Evolutionary conservation across 805 yeast species (phyloP).

Genomic region (Tetrapisispora iriomotensis): DNA sequence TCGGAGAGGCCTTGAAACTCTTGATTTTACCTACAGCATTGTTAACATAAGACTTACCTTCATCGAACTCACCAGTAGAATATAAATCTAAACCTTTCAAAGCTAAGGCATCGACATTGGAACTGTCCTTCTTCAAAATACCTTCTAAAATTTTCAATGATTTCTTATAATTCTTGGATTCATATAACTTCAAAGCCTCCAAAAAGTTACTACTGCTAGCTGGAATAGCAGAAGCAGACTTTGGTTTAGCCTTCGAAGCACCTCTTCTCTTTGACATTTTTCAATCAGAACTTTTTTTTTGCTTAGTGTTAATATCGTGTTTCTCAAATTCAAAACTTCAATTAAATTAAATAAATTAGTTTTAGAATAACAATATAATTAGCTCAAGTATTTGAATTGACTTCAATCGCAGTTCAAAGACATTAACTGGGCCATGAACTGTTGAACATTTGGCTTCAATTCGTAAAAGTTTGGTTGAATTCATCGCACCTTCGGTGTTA

Average conservation of each 20-base stretch:
- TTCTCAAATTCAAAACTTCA: too few species aligned
- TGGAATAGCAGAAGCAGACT: slow-evolving; percentile 17
- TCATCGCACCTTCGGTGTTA: too few species aligned
- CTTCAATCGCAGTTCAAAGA: too few species aligned
- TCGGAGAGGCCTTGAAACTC: slow-evolving; percentile 39
- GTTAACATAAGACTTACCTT: slow-evolving; percentile 51
- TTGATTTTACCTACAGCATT: slow-evolving; percentile 54
- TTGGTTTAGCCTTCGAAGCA: slow-evolving; percentile 8
- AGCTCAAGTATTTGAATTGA: too few species aligned
- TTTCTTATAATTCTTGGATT: slow-evolving; percentile 77
- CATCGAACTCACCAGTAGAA: slow-evolving; percentile 48
- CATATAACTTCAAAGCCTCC: slow-evolving; percentile 76
- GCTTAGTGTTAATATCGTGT: too few species aligned
- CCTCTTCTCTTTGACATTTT: slow-evolving; percentile 20
- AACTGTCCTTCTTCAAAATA: slow-evolving; percentile 63
- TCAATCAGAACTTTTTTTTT: not conserved
- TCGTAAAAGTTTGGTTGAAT: too few species aligned
- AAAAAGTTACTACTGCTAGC: slow-evolving; percentile 73
- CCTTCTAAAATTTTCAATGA: slow-evolving; percentile 67
- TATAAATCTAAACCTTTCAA: slow-evolving; percentile 68
- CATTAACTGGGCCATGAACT: too few species aligned
- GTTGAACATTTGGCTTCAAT: too few species aligned
- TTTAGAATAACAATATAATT: not conserved
- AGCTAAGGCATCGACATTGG: slow-evolving; percentile 72
- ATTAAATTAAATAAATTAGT: not conserved